phyloP scores from a whole-genome alignment of 1,284 basidiomycete species.

The Fomitopsis pinicola region DNA sequence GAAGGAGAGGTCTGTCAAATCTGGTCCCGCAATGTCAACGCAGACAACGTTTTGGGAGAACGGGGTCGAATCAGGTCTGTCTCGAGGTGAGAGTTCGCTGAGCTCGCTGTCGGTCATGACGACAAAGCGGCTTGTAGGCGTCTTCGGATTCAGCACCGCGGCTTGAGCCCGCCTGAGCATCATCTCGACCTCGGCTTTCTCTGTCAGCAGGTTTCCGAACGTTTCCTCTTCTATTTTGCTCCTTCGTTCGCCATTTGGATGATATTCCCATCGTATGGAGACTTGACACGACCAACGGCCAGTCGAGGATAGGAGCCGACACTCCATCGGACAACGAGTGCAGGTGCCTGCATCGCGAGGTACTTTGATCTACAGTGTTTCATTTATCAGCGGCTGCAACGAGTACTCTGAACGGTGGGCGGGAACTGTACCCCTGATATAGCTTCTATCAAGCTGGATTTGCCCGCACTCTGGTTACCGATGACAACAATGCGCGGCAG shows the following conservation, averaged over 20 bases:
- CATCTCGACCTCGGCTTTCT: slow-evolving; percentile 34
- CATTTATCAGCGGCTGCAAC: not conserved
- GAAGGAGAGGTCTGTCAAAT: slow-evolving; percentile 39
- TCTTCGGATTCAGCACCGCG: slow-evolving; percentile 36
- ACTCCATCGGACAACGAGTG: slow-evolving; percentile 25
- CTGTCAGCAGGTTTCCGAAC: slow-evolving; percentile 32
- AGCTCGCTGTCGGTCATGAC: slow-evolving; percentile 19
- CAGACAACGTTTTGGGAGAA: slow-evolving; percentile 43
- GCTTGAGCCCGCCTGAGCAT: slow-evolving; percentile 41
- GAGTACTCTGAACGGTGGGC: not conserved
- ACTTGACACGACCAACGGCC: slow-evolving; percentile 30
- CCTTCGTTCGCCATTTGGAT: slow-evolving; percentile 9
- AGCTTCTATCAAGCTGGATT: slow-evolving; percentile 38
- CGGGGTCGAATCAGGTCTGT: slow-evolving; percentile 6
- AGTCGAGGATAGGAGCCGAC: slow-evolving; percentile 14
- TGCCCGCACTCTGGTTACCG: slow-evolving; percentile 33
- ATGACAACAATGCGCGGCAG: slow-evolving; percentile 12
- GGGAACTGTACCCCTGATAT: slow-evolving; percentile 41
- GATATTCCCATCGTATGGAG: slow-evolving; percentile 25
- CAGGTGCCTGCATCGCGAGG: slow-evolving; percentile 19
- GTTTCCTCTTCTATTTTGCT: slow-evolving; percentile 26
- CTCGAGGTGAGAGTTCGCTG: not conserved
- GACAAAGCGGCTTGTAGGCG: slow-evolving; percentile 20
- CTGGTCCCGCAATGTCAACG: slow-evolving; percentile 39
- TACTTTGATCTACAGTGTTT: slow-evolving; percentile 14